A percentile compares a stretch with the other conserved stretches of the same genome.
Evolutionary conservation across 306 rosid genomes (phyloP).

Genomic region (Pyrus betulifolia): DNA sequence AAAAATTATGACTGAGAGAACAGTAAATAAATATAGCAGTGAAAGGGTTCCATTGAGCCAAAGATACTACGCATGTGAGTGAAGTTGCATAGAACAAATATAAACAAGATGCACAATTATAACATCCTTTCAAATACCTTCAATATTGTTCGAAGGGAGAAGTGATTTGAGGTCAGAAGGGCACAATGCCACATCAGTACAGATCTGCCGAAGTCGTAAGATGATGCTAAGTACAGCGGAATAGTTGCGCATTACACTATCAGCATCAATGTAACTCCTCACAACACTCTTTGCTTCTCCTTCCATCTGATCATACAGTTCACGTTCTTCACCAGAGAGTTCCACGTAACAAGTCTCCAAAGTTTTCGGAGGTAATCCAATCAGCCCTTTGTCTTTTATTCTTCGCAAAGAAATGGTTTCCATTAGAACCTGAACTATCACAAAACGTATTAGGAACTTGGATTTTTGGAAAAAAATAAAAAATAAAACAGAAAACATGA

Average conservation of each 20-base stretch:
- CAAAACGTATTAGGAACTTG: background rate
- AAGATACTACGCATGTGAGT: background rate
- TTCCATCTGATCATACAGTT: conserved; percentile 54
- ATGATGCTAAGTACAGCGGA: conserved; percentile 48
- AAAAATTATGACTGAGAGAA: background rate
- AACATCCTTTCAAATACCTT: conserved; percentile 38
- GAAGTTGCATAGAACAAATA: background rate
- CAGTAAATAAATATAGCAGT: background rate
- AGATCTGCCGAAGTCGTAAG: conserved; percentile 76
- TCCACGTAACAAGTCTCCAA: conserved; percentile 54
- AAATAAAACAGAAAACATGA: background rate
- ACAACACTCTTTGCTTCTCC: conserved; percentile 28
- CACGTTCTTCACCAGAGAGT: conserved; percentile 63
- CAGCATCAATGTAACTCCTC: conserved; percentile 9
- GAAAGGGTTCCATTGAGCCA: background rate
- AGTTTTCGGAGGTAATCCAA: conserved; percentile 62
- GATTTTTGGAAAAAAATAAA: background rate
- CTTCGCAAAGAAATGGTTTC: conserved; percentile 69
- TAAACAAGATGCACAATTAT: background rate
- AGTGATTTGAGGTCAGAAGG: conserved; percentile 45
- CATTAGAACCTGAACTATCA: conserved; percentile 49
- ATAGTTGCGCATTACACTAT: conserved; percentile 26
- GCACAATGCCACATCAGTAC: conserved; percentile 59
- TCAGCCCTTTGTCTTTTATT: conserved; percentile 54
- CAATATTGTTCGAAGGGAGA: conserved; percentile 39